These are phyloP conservation scores for Mycena sp. DNA, from an alignment of 1,284 basidiomycete genomes.

Conservation along the genomic window DNA sequence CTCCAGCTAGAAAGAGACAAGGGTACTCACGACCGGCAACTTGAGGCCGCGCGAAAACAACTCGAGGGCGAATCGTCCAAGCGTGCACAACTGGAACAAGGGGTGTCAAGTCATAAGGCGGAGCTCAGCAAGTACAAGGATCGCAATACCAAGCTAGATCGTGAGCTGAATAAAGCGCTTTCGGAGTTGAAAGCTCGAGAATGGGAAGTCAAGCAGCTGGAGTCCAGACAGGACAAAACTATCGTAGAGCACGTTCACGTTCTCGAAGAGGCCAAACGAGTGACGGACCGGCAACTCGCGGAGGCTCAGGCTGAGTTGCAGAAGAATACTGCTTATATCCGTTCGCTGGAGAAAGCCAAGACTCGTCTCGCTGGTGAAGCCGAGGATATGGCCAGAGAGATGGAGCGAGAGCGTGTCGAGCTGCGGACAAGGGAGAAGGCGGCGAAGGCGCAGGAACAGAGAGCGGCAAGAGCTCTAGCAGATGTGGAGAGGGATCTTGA, in stretches of 20 bases:
- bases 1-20: constrained; percentile 87
- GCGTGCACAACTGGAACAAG: constrained; percentile 78
- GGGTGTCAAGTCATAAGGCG: constrained; percentile 68
- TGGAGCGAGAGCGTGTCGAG: constrained; percentile 77
- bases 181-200: constrained; percentile 85
- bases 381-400: constrained; percentile 85
- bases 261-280: constrained; percentile 94
- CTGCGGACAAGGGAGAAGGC: constrained; percentile 75
- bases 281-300: constrained; percentile 92
- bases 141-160: constrained; percentile 77
- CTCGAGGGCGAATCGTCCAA: constrained; percentile 76
- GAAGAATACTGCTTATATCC: constrained; percentile 79
- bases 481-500: constrained; percentile 74
- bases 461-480: constrained; percentile 60
- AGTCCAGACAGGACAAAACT: constrained; percentile 94
- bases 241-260: constrained; percentile 99
- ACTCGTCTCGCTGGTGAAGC: constrained; percentile 81
- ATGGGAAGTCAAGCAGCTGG: constrained; percentile 87
- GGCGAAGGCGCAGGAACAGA: constrained; percentile 66
- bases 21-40: constrained; percentile 75
- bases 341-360: constrained; percentile 86
- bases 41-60: constrained; percentile 74
- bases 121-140: constrained; percentile 79
- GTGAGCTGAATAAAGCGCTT: constrained; percentile 83
- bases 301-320: constrained; percentile 84